Conservation (phyloP, 345 rosid genomes). For the Iberis pinnata region DNA sequence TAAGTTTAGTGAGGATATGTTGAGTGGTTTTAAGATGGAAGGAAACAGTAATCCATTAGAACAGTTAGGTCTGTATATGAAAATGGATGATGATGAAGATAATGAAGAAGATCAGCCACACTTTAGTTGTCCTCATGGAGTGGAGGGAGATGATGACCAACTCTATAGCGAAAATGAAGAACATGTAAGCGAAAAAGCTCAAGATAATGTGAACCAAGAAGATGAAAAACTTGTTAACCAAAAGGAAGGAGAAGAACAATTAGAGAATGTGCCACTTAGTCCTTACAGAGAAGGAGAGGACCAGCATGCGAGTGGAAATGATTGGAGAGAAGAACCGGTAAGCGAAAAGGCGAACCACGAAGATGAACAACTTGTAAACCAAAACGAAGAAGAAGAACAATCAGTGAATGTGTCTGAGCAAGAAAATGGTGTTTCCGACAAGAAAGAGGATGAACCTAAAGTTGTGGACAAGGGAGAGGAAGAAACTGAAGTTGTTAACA, state of each 20-base stretch:
- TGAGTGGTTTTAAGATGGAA: conserved; percentile 70
- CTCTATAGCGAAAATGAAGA: conserved; percentile 6
- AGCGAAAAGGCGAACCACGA: neutral
- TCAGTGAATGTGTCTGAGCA: neutral
- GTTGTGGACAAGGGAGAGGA: neutral
- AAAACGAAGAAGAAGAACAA: neutral
- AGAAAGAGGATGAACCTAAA: neutral
- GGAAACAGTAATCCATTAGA: conserved; percentile 66
- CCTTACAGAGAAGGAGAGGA: too few relatives aligned
- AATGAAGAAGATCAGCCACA: conserved; percentile 52
- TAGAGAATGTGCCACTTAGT: neutral
- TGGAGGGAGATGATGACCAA: conserved; percentile 14
- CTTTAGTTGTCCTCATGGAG: conserved; percentile 6
- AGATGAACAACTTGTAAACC: neutral
- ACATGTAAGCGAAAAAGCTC: conserved; percentile 2
- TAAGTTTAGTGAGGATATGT: conserved; percentile 34
- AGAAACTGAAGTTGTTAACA: neutral
- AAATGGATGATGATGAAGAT: conserved; percentile 55
- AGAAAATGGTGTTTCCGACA: conserved; percentile 2
- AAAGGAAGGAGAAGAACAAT: conserved; percentile 2
- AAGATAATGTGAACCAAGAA: neutral
- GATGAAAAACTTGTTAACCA: conserved; percentile 5
- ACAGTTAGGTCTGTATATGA: conserved; percentile 75
- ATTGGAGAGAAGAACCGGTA: too few relatives aligned
- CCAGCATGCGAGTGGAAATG: too few relatives aligned